These are phyloP conservation scores for Leccinum obscurum DNA, from an alignment of 768 basidiomycete species.

Conservation along the genomic window DNA sequence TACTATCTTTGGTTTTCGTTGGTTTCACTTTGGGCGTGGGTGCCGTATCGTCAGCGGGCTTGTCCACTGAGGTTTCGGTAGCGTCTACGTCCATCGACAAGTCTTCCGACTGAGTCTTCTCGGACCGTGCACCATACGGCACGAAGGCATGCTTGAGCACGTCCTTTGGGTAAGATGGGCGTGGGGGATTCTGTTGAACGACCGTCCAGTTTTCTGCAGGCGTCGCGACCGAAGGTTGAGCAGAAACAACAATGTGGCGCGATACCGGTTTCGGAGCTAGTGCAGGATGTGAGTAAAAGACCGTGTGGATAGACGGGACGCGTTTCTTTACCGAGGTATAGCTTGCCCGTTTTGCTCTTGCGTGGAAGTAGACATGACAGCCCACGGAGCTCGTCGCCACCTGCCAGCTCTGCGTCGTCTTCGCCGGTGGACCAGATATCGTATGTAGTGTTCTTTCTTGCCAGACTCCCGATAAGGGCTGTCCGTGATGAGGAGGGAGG, in stretches of 20 bases:
- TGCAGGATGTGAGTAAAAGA: slow-evolving; percentile 35
- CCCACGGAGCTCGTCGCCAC: slow-evolving; percentile 63
- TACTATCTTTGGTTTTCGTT: slow-evolving; percentile 24
- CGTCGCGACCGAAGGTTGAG: slow-evolving; percentile 41
- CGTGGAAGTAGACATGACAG: slow-evolving; percentile 67
- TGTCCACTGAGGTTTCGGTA: slow-evolving; percentile 26
- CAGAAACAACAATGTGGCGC: slow-evolving; percentile 57
- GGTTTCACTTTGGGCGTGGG: not conserved
- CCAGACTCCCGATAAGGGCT: slow-evolving; percentile 47
- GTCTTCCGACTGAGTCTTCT: not conserved
- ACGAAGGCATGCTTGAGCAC: slow-evolving; percentile 62
- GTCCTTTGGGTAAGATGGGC: slow-evolving; percentile 58
- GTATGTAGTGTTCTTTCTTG: slow-evolving; percentile 54
- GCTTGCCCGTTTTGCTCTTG: slow-evolving; percentile 54
- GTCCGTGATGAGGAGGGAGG: slow-evolving; percentile 41
- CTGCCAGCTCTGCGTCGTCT: slow-evolving; percentile 34
- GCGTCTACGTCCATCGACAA: slow-evolving; percentile 27
- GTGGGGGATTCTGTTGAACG: slow-evolving; percentile 50
- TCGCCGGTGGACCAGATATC: slow-evolving; percentile 67
- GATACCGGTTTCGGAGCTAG: slow-evolving; percentile 61
- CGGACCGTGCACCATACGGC: slow-evolving; percentile 54
- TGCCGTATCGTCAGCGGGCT: slow-evolving; percentile 5
- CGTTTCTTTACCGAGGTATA: slow-evolving; percentile 52
- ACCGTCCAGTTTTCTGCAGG: slow-evolving; percentile 14
- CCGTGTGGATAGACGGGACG: not conserved